Evolutionary conservation across 2,329 filamentous ascomycete species (phyloP).

Genomic region (Exophiala calicioides): DNA sequence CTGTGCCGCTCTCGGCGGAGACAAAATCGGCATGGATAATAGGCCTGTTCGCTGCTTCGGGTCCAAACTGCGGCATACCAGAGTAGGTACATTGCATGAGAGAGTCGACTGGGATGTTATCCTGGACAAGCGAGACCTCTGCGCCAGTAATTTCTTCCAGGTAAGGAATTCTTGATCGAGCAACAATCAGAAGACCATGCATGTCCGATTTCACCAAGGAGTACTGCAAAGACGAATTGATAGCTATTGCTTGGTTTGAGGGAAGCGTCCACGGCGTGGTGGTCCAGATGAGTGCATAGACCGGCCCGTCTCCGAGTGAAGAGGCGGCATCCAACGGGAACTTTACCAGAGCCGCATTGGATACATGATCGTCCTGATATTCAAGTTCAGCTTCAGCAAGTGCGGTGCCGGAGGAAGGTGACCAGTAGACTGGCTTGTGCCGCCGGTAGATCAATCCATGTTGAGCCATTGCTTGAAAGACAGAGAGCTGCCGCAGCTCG

Average conservation of each 20-base stretch:
- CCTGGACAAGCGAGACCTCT: slow-evolving; percentile 35
- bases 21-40: slow-evolving; percentile 88
- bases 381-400: slow-evolving; percentile 66
- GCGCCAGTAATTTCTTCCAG: slow-evolving; percentile 53
- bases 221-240: slow-evolving; percentile 75
- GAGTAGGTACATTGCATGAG: slow-evolving; percentile 59
- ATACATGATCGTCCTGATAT: slow-evolving; percentile 63
- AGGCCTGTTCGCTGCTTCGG: slow-evolving; percentile 61
- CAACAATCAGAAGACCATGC: slow-evolving; percentile 68
- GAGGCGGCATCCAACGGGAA: slow-evolving; percentile 61
- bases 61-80: slow-evolving; percentile 72
- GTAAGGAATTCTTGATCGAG: slow-evolving; percentile 67
- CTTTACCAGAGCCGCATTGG: slow-evolving; percentile 66
- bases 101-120: slow-evolving; percentile 62
- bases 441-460: slow-evolving; percentile 63
- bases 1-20: slow-evolving; percentile 84
- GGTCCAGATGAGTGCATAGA: slow-evolving; percentile 94
- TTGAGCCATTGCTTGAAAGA: slow-evolving; percentile 64
- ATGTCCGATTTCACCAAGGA: slow-evolving; percentile 60
- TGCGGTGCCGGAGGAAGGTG: slow-evolving; percentile 64
- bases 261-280: slow-evolving; percentile 98
- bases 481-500: slow-evolving; percentile 60
- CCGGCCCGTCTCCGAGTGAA: slow-evolving; percentile 44
- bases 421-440: slow-evolving; percentile 67
- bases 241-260: slow-evolving; percentile 84